A percentile compares a stretch with the other conserved stretches of the same genome.
These are phyloP conservation scores for Akebia trifoliata DNA, from an alignment of 164 flowering plant species.

Conservation along the genomic window DNA sequence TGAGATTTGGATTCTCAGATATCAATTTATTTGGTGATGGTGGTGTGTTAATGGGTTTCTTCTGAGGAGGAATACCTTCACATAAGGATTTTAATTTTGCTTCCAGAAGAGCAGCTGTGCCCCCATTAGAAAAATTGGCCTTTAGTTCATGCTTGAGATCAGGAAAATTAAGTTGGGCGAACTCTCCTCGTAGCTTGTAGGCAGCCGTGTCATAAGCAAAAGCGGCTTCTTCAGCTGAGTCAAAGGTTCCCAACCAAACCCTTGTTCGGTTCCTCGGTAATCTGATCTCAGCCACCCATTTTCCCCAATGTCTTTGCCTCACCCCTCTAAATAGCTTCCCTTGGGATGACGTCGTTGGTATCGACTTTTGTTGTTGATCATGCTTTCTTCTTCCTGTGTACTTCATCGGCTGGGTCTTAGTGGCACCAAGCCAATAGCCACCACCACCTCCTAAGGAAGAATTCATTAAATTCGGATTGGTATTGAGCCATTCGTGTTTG, in stretches of 20 bases:
- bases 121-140: slow-evolving; percentile 34
- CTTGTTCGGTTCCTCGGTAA: slow-evolving; percentile 79
- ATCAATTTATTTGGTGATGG: neutral
- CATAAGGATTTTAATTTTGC: slow-evolving; percentile 58
- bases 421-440: slow-evolving; percentile 49
- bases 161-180: slow-evolving; percentile 81
- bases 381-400: slow-evolving; percentile 25
- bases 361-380: slow-evolving; percentile 20
- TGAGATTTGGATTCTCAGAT: neutral
- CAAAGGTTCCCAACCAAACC: slow-evolving; percentile 89
- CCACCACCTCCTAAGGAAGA: slow-evolving; percentile 16
- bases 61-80: slow-evolving; percentile 18
- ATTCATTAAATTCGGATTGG: slow-evolving; percentile 13
- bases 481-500: slow-evolving; percentile 29
- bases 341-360: slow-evolving; percentile 12
- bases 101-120: slow-evolving; percentile 62
- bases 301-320: slow-evolving; percentile 96
- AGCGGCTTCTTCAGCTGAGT: slow-evolving; percentile 82
- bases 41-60: slow-evolving; percentile 7
- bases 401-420: slow-evolving; percentile 65
- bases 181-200: slow-evolving; percentile 74
- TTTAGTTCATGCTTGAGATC: slow-evolving; percentile 66
- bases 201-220: slow-evolving; percentile 89
- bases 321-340: slow-evolving; percentile 77
- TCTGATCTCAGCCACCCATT: slow-evolving; percentile 96